Evolutionary conservation across 1,284 basidiomycete genomes (phyloP), one percentile per base, ranked within the genome.

Genomic region (Ganoderma multipileum): DNA sequence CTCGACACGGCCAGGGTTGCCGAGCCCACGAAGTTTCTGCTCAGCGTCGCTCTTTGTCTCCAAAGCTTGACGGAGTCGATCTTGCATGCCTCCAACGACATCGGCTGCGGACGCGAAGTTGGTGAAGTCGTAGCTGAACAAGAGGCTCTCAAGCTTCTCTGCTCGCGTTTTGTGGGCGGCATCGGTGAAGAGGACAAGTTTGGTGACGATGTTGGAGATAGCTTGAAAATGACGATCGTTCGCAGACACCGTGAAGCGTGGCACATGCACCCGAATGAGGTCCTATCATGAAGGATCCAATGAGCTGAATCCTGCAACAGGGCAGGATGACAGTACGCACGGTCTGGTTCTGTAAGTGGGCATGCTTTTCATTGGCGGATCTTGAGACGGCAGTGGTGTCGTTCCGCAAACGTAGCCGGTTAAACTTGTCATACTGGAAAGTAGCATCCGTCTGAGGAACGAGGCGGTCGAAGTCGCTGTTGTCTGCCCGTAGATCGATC

Each of bases 361-460:
- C 87, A 65, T 87, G 84, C 26, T 79, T 79, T 52, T 82, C 80
- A 60, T 83, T 77, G 44, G 80, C 74, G 42, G 79, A 77, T 14
- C 79, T 79, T 70, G 81, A 70, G 69, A 85, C 80, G 64, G 88
- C 85, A 50, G 88, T 88, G 7, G 89, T 82, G 68, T 89, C 91
- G 75, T 92, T 95, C 54, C 93, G 90, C 62, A 98, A 83, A 36
- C 96, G 91, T 14, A 97, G 86, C 59, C 93, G 90, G 79, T 99
- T 99, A 84, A 98, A 98, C 79, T 95, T 96, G 85, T 99, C 97
- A 78, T 97, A 95, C 65, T 92, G 91, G 73, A 98, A 87, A 1
- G 87, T 90, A 4, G 95, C 95, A 72, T 95, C 91, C 0, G 96
- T 96, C 78, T 95, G 94, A 9, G 95, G 93, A 2, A 98, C 92